These are phyloP conservation scores for Ustulina deusta DNA, from an alignment of 2,329 filamentous ascomycete species.

Conservation along the genomic window DNA sequence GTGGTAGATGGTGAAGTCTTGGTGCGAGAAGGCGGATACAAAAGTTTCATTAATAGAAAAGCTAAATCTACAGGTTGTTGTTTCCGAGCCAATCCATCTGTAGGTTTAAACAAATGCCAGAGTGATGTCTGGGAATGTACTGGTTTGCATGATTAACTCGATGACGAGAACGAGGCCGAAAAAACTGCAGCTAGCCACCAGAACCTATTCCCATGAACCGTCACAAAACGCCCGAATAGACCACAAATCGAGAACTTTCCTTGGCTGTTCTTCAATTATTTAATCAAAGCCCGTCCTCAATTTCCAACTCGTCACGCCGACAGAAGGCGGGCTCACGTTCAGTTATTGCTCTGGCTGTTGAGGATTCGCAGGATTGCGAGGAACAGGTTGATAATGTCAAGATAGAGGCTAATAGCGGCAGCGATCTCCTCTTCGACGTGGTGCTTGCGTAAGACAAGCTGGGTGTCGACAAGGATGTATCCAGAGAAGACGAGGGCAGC, in stretches of 20 bases:
- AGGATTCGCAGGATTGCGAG: conserved; percentile 93
- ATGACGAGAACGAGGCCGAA: neutral
- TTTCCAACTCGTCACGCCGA: neutral
- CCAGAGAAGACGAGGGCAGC: conserved; percentile 90
- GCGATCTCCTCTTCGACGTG: conserved; percentile 99
- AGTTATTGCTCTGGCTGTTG: conserved; percentile 97
- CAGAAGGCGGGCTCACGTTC: conserved; percentile 45
- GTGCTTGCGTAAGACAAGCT: conserved; percentile 94
- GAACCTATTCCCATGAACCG: conserved; percentile 4
- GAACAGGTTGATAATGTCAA: conserved; percentile 98
- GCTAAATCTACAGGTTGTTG: conserved; percentile 7
- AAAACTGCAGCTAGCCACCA: neutral
- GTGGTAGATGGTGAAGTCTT: neutral
- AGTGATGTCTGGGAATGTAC: neutral
- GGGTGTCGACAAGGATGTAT: conserved; percentile 96
- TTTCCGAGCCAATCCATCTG: neutral
- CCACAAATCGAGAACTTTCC: conserved; percentile 7
- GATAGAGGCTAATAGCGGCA: conserved; percentile 91
- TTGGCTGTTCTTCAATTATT: neutral
- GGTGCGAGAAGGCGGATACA: neutral
- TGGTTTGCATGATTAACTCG: neutral
- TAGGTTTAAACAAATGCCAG: conserved; percentile 4
- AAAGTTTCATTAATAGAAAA: conserved; percentile 12
- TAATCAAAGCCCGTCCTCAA: neutral
- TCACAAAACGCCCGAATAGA: conserved; percentile 17